Evolutionary conservation across 208 protist species (phyloP), one percentile per base, ranked within the genome.

Genomic region (Leptomonas pyrrhocoris): DNA sequence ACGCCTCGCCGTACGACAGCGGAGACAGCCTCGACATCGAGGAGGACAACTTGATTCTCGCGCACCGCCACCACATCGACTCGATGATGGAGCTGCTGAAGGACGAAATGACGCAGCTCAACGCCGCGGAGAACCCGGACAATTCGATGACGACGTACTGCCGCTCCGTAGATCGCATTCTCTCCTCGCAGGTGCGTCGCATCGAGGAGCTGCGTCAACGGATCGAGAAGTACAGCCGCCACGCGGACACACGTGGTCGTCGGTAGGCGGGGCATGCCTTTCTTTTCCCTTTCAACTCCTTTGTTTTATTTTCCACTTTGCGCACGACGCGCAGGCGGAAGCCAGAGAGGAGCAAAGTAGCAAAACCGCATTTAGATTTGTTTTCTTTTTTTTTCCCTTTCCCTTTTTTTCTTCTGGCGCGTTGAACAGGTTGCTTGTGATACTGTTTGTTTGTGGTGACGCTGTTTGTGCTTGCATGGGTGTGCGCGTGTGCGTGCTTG

Each of bases 21-120:
- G 74, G 54, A 9, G 87, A 97, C 69, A 89, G 94, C 70, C 81
- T 98, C 50, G 90, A 92, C 58, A 85, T 83, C 16, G 92, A 98
- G 68, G 92, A 98, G 69, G 93, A 98, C 51, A 90, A 96, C 43
- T 69, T 98, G 12, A 96, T 98, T 50, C 49, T 86, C 2, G 81
- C 84, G 9, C 96, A 98, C 57, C 85, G 94, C 25, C 86, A 92
- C 49, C 94, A 98, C 72, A 96, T 98, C 61, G 91, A 98, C 62
- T 86, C 85, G 43, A 94, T 98, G 80, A 98, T 97, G 92, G 85
- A 95, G 63, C 60, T 98, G 12, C 74, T 98, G 2, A 95, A 96
- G 69, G 76, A 94, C 49, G 95, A 98, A 79, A 97, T 98, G 94
- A 86, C 83, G 25, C 89, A 97, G 71, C 79, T 98, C 12, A 94